Evolutionary conservation across 768 basidiomycete genomes (phyloP).

Genomic region (Suillus decipiens): DNA sequence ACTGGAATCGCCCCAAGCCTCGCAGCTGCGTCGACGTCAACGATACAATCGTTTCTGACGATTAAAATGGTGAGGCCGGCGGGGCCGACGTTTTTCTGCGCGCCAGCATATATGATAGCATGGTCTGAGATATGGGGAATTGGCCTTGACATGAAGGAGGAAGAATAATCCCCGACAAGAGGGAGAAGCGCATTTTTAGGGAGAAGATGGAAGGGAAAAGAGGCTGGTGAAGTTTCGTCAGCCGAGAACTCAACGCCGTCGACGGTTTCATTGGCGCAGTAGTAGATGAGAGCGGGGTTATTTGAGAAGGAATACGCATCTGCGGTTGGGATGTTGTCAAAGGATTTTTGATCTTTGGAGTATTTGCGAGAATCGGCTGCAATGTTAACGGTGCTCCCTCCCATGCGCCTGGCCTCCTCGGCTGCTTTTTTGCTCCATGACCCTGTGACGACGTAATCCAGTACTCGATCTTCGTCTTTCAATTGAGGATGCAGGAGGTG

Average conservation of each 20-base stretch:
- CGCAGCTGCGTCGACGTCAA: slow-evolving; percentile 81
- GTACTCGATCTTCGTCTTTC: slow-evolving; percentile 50
- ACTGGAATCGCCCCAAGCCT: slow-evolving; percentile 72
- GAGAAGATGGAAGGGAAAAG: slow-evolving; percentile 84
- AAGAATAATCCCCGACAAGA: slow-evolving; percentile 93
- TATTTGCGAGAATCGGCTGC: slow-evolving; percentile 67
- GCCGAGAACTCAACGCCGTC: slow-evolving; percentile 88
- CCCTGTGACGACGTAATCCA: slow-evolving; percentile 94
- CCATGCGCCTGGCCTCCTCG: slow-evolving; percentile 78
- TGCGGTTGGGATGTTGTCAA: slow-evolving; percentile 79
- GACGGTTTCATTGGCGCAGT: slow-evolving; percentile 99
- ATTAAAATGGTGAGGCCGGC: slow-evolving; percentile 92
- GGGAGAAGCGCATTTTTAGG: slow-evolving; percentile 61
- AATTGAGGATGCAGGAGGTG: slow-evolving; percentile 69
- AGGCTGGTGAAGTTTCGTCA: slow-evolving; percentile 50
- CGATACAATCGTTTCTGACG: slow-evolving; percentile 92
- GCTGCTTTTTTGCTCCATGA: slow-evolving; percentile 88
- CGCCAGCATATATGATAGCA: slow-evolving; percentile 94
- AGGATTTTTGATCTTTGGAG: slow-evolving; percentile 67
- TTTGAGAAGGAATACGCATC: slow-evolving; percentile 72
- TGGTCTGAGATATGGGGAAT: slow-evolving; percentile 88
- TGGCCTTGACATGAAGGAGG: slow-evolving; percentile 94
- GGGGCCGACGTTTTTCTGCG: slow-evolving; percentile 97
- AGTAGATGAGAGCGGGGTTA: slow-evolving; percentile 91
- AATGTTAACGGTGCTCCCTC: slow-evolving; percentile 58